phyloP scores from a whole-genome alignment of 2,329 filamentous ascomycete species.

The Alternaria gansuensis region DNA sequence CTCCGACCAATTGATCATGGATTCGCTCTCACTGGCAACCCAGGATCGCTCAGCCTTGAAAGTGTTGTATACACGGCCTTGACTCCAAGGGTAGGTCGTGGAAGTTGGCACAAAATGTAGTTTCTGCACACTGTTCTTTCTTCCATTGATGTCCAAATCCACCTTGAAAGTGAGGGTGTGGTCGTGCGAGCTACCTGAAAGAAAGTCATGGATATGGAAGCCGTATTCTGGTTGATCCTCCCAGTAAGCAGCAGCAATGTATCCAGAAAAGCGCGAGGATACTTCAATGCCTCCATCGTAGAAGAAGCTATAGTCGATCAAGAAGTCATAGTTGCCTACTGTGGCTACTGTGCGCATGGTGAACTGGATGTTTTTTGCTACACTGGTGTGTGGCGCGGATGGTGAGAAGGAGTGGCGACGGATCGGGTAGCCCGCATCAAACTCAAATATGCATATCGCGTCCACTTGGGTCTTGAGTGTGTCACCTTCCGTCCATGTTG shows the following conservation, averaged over 20 bases:
- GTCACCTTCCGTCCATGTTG: slow-evolving; percentile 52
- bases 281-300: slow-evolving; percentile 42
- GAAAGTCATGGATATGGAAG: slow-evolving; percentile 51
- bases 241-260: slow-evolving; percentile 40
- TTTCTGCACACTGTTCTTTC: slow-evolving; percentile 49
- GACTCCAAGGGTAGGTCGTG: slow-evolving; percentile 62
- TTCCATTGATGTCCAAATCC: slow-evolving; percentile 53
- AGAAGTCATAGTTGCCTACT: slow-evolving; percentile 54
- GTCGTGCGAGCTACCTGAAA: slow-evolving; percentile 50
- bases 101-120: slow-evolving; percentile 53
- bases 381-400: slow-evolving; percentile 35
- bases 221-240: slow-evolving; percentile 48
- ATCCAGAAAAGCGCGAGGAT: slow-evolving; percentile 40
- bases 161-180: slow-evolving; percentile 56
- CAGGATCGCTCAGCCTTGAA: slow-evolving; percentile 60
- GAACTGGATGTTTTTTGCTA: slow-evolving; percentile 51
- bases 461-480: slow-evolving; percentile 52
- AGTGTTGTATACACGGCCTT: slow-evolving; percentile 59
- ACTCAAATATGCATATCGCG: slow-evolving; percentile 53
- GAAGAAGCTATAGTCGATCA: slow-evolving; percentile 42
- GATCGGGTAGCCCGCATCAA: slow-evolving; percentile 42
- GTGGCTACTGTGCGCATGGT: slow-evolving; percentile 60
- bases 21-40: slow-evolving; percentile 51
- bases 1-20: slow-evolving; percentile 57
- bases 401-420: slow-evolving; percentile 40